Percentiles rank a stretch among this genome's conserved stretches.
Conservation (phyloP, 2,329 filamentous ascomycete genomes). For the Polychaeton citri region DNA sequence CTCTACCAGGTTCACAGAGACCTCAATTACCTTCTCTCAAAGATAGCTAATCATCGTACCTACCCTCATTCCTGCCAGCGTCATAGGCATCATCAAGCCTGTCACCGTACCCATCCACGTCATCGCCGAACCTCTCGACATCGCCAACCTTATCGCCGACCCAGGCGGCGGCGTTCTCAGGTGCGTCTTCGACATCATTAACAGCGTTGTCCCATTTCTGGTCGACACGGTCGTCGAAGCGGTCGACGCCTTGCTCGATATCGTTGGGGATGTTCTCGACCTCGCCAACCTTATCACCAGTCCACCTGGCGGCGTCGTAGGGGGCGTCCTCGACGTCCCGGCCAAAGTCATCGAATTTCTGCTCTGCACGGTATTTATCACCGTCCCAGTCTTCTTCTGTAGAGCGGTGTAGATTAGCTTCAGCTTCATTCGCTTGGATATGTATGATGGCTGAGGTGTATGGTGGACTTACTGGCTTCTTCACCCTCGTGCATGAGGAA, state of each 20-base stretch:
- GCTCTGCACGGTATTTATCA: conserved; percentile 16
- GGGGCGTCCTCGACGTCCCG: conserved; percentile 28
- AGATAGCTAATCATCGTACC: conserved; percentile 11
- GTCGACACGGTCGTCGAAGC: conserved; percentile 21
- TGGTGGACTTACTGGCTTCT: conserved; percentile 23
- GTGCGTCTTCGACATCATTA: conserved; percentile 23
- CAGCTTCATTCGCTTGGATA: no score
- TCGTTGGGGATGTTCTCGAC: conserved; percentile 26
- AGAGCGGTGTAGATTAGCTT: no score
- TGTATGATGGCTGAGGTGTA: no score
- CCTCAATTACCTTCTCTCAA: no score
- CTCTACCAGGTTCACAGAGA: no score
- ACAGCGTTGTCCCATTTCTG: conserved; percentile 18
- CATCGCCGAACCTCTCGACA: conserved; percentile 30
- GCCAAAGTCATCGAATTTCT: conserved; percentile 9
- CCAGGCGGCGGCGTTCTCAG: conserved; percentile 19
- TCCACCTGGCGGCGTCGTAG: conserved; percentile 30
- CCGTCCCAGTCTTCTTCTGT: conserved; percentile 13
- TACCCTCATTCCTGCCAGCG: conserved; percentile 22
- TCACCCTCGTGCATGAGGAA: conserved; percentile 33
- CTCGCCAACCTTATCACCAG: conserved; percentile 27
- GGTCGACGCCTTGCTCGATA: conserved; percentile 19
- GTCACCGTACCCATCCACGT: conserved; percentile 27
- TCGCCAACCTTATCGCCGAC: conserved; percentile 28
- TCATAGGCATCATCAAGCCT: conserved; percentile 30